Evolutionary conservation across 768 basidiomycete genomes (phyloP), one percentile per base, ranked within the genome.

Genomic region (Panaeolus cyanescens): DNA sequence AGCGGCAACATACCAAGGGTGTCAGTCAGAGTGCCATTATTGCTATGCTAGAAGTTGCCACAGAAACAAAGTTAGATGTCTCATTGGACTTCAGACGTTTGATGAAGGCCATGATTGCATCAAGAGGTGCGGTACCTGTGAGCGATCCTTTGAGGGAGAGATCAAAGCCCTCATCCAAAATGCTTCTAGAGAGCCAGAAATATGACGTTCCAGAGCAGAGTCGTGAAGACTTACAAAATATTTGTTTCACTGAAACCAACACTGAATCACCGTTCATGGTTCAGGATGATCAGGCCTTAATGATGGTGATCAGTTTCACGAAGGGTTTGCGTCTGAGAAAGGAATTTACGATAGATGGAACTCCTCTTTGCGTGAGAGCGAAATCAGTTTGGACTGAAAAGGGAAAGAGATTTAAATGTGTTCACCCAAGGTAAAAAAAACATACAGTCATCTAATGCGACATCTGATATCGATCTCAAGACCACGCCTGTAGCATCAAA

Each of bases 391-490:
- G 70, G 65, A 81, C 86, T 88, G 59, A 19, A 34, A n/a, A 33
- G 39, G 58, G 31, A n/a, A 58, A 60, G n/a, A 59, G 62, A 32
- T 32, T 31, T 15, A 12, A 28, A 58, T 33, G 20, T 56, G 36
- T 45, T 34, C 25, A 42, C 6, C 12, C 12, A 13, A 4, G 25
- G 25, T 13, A 8, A 20, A 8, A 33, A 59, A n/a, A 32, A 17
- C 83, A 68, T 64, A 88, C 87, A 92, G 61, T 91, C 87, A 69
- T 91, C 90, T 34, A 92, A 71, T 68, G 82, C 83, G 45, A 88
- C 73, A 0, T 74, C 73, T 17, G 81, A 80, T n/a, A 92, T 69
- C 3, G 89, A 78, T n/a, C 82, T 77, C 58, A 92, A 75, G 61
- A 91, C 88, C 30, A 88, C 87, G 7, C 76, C 81, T 28, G 75